phyloP scores from a whole-genome alignment of 2,329 filamentous ascomycete genomes.

The Fusarium guadeloupense region DNA sequence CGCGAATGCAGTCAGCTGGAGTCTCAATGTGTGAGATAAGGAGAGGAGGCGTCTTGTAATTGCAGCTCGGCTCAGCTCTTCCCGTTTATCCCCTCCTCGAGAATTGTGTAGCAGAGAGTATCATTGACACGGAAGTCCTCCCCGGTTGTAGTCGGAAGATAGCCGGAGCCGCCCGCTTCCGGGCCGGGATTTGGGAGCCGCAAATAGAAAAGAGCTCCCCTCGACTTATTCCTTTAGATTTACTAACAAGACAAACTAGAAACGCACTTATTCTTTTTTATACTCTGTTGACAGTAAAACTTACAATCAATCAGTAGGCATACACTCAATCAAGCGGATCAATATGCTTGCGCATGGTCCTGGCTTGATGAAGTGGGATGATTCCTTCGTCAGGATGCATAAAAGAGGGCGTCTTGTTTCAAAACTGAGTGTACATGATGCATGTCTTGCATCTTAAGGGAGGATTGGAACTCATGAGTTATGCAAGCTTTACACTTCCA shows the following conservation, averaged over 20 bases:
- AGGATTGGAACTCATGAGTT: neutral
- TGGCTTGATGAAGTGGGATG: neutral
- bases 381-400: slow-evolving; percentile 7
- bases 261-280: neutral
- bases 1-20: slow-evolving; percentile 16
- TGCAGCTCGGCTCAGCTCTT: neutral
- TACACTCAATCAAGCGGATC: too few relatives aligned
- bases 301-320: too few relatives aligned
- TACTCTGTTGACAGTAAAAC: neutral
- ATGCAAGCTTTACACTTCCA: slow-evolving; percentile 9
- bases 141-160: slow-evolving; percentile 31
- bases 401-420: slow-evolving; percentile 22
- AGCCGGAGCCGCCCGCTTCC: slow-evolving; percentile 22
- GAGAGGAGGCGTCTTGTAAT: neutral
- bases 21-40: neutral
- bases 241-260: neutral
- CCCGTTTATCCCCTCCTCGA: neutral
- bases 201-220: neutral
- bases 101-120: neutral
- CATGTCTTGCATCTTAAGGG: slow-evolving; percentile 22
- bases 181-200: slow-evolving; percentile 6
- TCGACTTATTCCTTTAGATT: neutral
- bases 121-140: slow-evolving; percentile 1
- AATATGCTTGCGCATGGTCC: too few relatives aligned
- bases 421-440: slow-evolving; percentile 14